Conservation (phyloP, 352 stramenopile genomes). For the Aphanomyces stellatus region DNA sequence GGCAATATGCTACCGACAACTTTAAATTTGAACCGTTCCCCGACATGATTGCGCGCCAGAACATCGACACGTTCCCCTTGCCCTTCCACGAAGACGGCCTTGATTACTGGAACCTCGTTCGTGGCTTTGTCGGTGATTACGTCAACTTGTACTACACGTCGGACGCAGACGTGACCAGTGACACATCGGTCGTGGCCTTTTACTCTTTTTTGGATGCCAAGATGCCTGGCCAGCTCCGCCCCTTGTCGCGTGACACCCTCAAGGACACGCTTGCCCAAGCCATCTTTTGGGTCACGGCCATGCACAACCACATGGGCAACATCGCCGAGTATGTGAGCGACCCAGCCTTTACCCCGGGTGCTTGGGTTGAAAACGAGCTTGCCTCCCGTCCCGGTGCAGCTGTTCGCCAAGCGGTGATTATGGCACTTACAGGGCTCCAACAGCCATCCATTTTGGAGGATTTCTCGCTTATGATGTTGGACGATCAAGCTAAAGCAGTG, state of each 20-base stretch:
- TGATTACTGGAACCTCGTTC: conserved; percentile 16
- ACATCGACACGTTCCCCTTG: conserved; percentile 7
- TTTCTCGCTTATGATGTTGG: background rate
- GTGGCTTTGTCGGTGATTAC: conserved; percentile 6
- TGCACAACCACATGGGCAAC: background rate
- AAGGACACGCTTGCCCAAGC: background rate
- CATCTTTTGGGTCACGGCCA: background rate
- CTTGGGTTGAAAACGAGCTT: background rate
- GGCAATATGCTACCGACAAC: background rate
- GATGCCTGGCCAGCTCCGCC: background rate
- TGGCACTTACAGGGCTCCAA: background rate
- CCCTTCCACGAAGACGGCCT: conserved; percentile 20
- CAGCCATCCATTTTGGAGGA: background rate
- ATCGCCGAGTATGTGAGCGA: background rate
- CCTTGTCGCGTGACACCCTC: background rate
- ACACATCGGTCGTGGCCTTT: conserved; percentile 1
- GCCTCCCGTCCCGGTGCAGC: background rate
- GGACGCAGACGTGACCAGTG: background rate
- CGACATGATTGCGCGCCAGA: background rate
- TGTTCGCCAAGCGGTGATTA: background rate
- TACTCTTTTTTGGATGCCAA: background rate
- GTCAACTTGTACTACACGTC: conserved; percentile 14
- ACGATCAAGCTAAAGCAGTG: background rate
- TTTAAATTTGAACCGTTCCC: conserved; percentile 17
- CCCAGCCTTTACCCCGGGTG: background rate